These are phyloP conservation scores for Cajanus cajan DNA, from an alignment of 306 rosid species.

Conservation along the genomic window DNA sequence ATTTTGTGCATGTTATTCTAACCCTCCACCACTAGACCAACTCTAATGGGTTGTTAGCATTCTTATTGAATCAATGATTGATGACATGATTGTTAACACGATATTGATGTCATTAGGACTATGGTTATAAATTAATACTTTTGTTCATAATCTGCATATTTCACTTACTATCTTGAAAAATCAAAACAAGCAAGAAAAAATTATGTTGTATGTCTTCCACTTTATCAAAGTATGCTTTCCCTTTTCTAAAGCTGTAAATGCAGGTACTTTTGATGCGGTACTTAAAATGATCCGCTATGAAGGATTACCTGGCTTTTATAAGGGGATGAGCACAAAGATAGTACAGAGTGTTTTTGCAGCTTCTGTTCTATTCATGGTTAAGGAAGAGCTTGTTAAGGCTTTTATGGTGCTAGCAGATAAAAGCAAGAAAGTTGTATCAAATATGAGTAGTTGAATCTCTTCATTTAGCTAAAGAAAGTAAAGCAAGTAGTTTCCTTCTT, in stretches of 20 bases:
- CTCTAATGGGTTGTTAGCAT: no score
- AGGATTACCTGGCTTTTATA: constrained; percentile 69
- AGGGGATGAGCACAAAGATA: constrained; percentile 88
- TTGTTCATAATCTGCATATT: background rate
- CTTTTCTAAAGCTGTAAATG: constrained; percentile 1
- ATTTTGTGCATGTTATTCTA: no score
- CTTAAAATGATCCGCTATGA: constrained; percentile 75
- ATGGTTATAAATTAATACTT: background rate
- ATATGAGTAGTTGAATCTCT: constrained; percentile 26
- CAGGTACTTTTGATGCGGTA: constrained; percentile 78
- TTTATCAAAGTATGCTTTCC: background rate
- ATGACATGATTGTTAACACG: background rate
- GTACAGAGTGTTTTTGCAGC: constrained; percentile 90
- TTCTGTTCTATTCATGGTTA: constrained; percentile 76
- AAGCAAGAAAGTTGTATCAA: constrained; percentile 36
- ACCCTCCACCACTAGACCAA: no score
- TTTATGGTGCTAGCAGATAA: constrained; percentile 43
- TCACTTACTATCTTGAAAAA: background rate
- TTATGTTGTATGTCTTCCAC: background rate
- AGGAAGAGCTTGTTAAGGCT: constrained; percentile 79
- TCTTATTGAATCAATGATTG: background rate
- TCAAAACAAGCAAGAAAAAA: constrained; percentile 1
- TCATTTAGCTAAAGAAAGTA: constrained; percentile 15
- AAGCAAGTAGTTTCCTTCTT: constrained; percentile 6
- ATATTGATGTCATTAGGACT: background rate